Evolutionary conservation across 164 flowering plant species (phyloP).

Genomic region (Magnolia kwangsiensis): DNA sequence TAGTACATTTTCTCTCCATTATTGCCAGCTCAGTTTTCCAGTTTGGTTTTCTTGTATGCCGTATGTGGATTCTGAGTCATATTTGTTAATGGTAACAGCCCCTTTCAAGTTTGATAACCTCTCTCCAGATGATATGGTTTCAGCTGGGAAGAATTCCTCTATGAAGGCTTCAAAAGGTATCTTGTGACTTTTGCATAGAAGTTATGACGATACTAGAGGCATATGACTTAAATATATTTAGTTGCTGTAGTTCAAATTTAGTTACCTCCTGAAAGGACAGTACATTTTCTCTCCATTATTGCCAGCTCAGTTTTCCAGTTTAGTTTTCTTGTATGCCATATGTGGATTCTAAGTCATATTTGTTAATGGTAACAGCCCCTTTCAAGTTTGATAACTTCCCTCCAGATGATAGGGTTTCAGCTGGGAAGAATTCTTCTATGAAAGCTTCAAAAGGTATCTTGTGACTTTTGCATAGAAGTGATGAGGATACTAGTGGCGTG

Average conservation of each 20-base stretch:
- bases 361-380: conserved; percentile 41
- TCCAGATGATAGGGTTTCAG: conserved; percentile 71
- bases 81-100: conserved; percentile 29
- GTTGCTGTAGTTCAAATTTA: background rate
- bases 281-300: background rate
- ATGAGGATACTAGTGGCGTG: background rate
- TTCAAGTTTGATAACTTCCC: conserved; percentile 78
- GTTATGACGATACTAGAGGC: background rate
- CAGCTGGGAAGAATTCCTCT: conserved; percentile 44
- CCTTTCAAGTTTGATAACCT: conserved; percentile 79
- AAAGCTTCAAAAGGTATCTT: conserved; percentile 44
- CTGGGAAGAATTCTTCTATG: conserved; percentile 44
- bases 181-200: background rate
- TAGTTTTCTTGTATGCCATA: background rate
- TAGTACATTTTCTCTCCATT: background rate
- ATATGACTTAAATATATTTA: background rate
- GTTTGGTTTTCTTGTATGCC: background rate
- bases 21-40: background rate
- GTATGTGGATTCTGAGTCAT: conserved; percentile 7
- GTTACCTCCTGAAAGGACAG: background rate
- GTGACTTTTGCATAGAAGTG: background rate
- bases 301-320: background rate
- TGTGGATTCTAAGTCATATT: conserved; percentile 6
- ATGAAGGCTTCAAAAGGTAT: conserved; percentile 50
- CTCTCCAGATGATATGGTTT: conserved; percentile 76